Base-by-base conservation (phyloP, 352 stramenopile genomes). In the Phytophthora rubi region DNA sequence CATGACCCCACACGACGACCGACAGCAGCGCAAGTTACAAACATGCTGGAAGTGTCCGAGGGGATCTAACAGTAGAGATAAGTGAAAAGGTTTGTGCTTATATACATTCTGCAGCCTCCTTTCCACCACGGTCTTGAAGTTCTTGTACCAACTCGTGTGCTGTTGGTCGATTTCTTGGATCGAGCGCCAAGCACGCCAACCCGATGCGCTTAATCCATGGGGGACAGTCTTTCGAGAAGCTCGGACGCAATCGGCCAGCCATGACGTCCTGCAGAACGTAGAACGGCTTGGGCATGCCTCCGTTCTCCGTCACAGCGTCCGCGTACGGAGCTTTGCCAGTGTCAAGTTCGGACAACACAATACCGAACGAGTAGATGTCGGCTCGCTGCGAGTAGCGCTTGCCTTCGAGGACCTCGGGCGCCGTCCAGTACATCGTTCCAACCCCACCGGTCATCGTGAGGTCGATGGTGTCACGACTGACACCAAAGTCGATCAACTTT, bases 401-500 rank as follows among this genome's bases (percentile, higher is more conserved):
- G 37, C 79, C 79, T 55, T 80, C 59, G 37, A 93, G 53, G 13
- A 96, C 67, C 62, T 97, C 89, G 0, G 88, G 89, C 1, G 89
- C 88, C 8, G 90, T 91, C 78, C 92, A 97, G 52, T 90, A 88
- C 13, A 83, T 78, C n/a, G 89, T 97, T 1, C 90, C 90, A 18
- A 92, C 89, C 28, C 91, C 86, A 3, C 86, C 48, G 77, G 79
- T 76, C 91, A 86, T 55, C 57, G 60, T 68, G 45, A 58, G n/a
- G 37, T 73, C 66, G 10, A 61, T 37, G n/a, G 48, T n/a, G 6
- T 35, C 59, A 3, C 66, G 86, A 26, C 71, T 85, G 68, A 92
- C 70, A 53, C 90, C 91, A 74, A 97, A 96, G 72, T 97, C 89
- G 32, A 85, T 93, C 37, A 97, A 60, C 30, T 90, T 86, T 18